phyloP scores from a whole-genome alignment of 257 asterid species.

The Phtheirospermum japonicum region DNA sequence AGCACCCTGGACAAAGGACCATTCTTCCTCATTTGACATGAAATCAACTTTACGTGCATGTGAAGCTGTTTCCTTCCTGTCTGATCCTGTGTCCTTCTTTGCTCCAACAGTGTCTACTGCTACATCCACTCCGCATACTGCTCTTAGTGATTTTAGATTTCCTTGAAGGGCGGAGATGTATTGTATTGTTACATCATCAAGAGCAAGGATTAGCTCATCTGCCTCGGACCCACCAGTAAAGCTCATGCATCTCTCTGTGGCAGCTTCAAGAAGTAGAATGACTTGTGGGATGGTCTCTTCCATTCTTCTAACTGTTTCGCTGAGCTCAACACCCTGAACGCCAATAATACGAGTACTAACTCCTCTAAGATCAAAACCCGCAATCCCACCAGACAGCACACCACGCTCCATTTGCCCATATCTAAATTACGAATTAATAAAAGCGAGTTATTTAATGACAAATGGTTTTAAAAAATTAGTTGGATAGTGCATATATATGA shows the following conservation, averaged over 20 bases:
- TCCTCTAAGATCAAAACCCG: conserved; percentile 91
- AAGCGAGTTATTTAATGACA: conserved; percentile 9
- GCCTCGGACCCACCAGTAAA: conserved; percentile 97
- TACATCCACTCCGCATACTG: conserved; percentile 81
- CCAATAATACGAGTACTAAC: conserved; percentile 86
- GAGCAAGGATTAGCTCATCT: conserved; percentile 82
- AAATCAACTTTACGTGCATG: conserved; percentile 66
- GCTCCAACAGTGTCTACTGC: conserved; percentile 43
- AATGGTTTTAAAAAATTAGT: conserved; percentile 15
- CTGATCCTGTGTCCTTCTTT: conserved; percentile 76
- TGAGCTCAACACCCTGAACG: conserved; percentile 95
- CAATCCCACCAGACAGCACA: conserved; percentile 75
- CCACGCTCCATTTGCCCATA: conserved; percentile 95
- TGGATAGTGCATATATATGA: background rate
- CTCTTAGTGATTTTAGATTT: conserved; percentile 76
- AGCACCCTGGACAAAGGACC: conserved; percentile 99
- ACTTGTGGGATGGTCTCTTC: conserved; percentile 94
- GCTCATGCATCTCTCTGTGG: conserved; percentile 91
- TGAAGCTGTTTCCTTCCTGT: conserved; percentile 65
- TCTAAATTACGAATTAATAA: conserved; percentile 39
- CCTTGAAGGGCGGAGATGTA: conserved; percentile 89
- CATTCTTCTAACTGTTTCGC: conserved; percentile 96
- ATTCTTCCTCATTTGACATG: conserved; percentile 86
- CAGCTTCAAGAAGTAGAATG: conserved; percentile 86
- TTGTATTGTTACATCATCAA: conserved; percentile 80